These are phyloP conservation scores for Triticum turgidum DNA, from an alignment of 176 grass and related monocot species.

Conservation along the genomic window DNA sequence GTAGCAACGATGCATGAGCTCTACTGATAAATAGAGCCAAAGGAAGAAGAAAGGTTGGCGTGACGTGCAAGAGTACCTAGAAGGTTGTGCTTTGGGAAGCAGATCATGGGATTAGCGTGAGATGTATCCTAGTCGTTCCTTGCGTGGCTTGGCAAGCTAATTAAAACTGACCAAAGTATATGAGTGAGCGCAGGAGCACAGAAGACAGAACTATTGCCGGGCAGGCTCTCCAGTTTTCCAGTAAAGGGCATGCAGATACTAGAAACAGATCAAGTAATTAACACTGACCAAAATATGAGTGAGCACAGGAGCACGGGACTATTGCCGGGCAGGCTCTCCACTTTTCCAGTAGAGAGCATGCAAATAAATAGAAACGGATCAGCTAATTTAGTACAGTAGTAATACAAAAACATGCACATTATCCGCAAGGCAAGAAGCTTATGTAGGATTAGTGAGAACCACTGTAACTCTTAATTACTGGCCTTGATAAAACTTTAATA, in stretches of 20 bases:
- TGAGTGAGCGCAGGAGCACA: neutral
- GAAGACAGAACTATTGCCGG: neutral
- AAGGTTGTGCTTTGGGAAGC: neutral
- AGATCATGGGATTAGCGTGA: slow-evolving; percentile 8
- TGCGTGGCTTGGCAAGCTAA: neutral
- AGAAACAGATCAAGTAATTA: neutral
- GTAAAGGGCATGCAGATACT: neutral
- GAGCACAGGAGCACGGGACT: neutral
- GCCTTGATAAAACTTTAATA: neutral
- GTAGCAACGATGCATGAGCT: neutral
- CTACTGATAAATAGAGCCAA: neutral
- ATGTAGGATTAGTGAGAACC: neutral
- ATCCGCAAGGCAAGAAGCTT: neutral
- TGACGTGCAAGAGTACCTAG: neutral
- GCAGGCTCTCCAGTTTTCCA: neutral
- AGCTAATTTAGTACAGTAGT: neutral
- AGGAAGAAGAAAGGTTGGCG: neutral
- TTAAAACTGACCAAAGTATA: slow-evolving; percentile 10
- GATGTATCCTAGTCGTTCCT: neutral
- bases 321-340: no score
- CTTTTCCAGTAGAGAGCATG: no score
- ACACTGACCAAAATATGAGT: slow-evolving; percentile 9
- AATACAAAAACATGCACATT: neutral
- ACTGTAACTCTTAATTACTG: neutral
- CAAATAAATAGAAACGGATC: no score